Conservation (phyloP, 345 rosid species). For the Euphorbia pulcherrima region DNA sequence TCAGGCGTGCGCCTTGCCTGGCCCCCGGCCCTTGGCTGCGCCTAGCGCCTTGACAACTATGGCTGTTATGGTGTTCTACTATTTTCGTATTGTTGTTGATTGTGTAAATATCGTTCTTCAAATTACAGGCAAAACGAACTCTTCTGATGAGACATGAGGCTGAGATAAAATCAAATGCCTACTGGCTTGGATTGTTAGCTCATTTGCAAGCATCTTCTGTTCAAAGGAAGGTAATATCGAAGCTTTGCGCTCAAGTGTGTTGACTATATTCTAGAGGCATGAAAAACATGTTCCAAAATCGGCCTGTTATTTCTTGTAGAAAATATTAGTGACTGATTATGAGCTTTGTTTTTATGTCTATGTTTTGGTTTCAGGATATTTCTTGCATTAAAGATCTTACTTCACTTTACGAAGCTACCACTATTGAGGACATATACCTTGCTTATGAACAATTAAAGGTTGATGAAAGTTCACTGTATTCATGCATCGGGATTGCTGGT, state of each 20-base stretch:
- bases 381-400: conserved; percentile 91
- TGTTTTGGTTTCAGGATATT: conserved; percentile 51
- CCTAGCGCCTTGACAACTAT: no score
- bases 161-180: conserved; percentile 95
- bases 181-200: conserved; percentile 96
- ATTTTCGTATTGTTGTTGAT: neutral
- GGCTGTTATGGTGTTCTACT: neutral
- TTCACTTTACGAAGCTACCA: conserved; percentile 74
- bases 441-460: conserved; percentile 86
- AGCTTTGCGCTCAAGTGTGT: neutral
- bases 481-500: conserved; percentile 96
- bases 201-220: conserved; percentile 96
- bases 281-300: neutral
- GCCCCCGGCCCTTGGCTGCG: no score
- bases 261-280: neutral
- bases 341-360: neutral
- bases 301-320: neutral
- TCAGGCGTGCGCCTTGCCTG: no score
- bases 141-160: conserved; percentile 99
- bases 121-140: conserved; percentile 82
- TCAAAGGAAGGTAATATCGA: conserved; percentile 68
- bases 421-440: conserved; percentile 75
- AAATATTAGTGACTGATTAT: neutral
- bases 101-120: conserved; percentile 10
- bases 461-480: conserved; percentile 75